A percentile compares a stretch with the other conserved stretches of the same genome.
Conservation (phyloP, 2,329 filamentous ascomycete species). For the Alternaria arbusti region DNA sequence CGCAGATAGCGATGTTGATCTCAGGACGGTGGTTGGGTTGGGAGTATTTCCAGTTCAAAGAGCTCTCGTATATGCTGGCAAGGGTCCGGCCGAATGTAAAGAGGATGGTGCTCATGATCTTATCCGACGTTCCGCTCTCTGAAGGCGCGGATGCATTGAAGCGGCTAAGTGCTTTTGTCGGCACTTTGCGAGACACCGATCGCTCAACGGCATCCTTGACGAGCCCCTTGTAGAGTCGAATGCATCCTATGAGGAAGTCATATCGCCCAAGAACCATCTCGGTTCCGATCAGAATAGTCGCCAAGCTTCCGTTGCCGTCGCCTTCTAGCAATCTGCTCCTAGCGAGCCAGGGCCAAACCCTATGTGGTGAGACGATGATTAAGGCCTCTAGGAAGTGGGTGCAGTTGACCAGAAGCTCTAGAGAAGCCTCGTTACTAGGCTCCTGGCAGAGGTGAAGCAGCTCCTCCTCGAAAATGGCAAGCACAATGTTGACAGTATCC, state of each 20-base stretch:
- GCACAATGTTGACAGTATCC: constrained; percentile 82
- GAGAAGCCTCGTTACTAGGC: constrained; percentile 67
- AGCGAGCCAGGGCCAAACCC: constrained; percentile 88
- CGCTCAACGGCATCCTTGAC: constrained; percentile 77
- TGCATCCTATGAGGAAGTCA: constrained; percentile 75
- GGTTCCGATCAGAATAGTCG: constrained; percentile 78
- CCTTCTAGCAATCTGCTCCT: constrained; percentile 80
- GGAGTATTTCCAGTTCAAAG: constrained; percentile 82
- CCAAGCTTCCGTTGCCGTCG: constrained; percentile 76
- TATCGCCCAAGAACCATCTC: constrained; percentile 81
- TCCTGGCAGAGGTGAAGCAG: constrained; percentile 56
- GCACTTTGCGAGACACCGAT: constrained; percentile 69
- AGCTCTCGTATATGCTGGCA: constrained; percentile 85
- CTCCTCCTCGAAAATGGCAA: constrained; percentile 81
- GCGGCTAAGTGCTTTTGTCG: constrained; percentile 58
- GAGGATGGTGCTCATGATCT: constrained; percentile 74
- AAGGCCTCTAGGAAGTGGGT: constrained; percentile 80
- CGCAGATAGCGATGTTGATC: constrained; percentile 71
- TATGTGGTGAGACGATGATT: constrained; percentile 73
- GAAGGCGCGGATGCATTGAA: constrained; percentile 56
- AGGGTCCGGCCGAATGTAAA: constrained; percentile 75
- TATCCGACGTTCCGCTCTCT: constrained; percentile 77
- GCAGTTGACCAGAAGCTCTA: constrained; percentile 75
- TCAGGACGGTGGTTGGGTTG: constrained; percentile 70
- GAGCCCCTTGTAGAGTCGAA: constrained; percentile 75